These are phyloP conservation scores for Zoysia japonica DNA, from an alignment of 176 grass and related monocot genomes.

Conservation along the genomic window DNA sequence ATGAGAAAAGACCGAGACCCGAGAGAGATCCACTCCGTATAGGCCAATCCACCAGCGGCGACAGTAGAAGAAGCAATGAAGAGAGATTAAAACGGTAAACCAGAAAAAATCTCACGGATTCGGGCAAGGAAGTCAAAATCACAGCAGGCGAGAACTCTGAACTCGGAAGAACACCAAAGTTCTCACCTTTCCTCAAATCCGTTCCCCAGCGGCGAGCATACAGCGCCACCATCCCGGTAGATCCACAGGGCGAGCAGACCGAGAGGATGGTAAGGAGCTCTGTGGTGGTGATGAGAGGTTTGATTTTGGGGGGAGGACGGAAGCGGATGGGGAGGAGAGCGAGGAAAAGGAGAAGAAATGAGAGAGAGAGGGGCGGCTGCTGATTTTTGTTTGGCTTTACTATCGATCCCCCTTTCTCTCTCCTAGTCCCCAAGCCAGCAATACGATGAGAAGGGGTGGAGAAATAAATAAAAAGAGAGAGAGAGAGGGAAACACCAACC, in stretches of 20 bases:
- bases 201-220: not conserved
- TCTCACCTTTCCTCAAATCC: conserved; percentile 31
- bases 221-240: conserved; percentile 13
- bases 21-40: conserved; percentile 17
- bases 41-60: not conserved
- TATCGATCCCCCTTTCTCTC: conserved; percentile 34
- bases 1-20: not conserved
- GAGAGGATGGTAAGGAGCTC: not conserved
- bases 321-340: not conserved
- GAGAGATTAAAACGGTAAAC: not conserved
- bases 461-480: conserved; percentile 34
- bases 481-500: conserved; percentile 66
- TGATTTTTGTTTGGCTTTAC: conserved; percentile 21
- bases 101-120: not conserved
- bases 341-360: conserved; percentile 14
- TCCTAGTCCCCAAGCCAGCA: conserved; percentile 19
- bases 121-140: conserved; percentile 16
- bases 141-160: not conserved
- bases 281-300: not conserved
- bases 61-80: no score
- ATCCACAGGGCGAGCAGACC: conserved; percentile 30
- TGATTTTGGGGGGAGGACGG: not conserved
- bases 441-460: conserved; percentile 29
- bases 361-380: not conserved
- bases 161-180: not conserved